phyloP scores from a whole-genome alignment of 257 asterid species.

The Pogostemon cablin region DNA sequence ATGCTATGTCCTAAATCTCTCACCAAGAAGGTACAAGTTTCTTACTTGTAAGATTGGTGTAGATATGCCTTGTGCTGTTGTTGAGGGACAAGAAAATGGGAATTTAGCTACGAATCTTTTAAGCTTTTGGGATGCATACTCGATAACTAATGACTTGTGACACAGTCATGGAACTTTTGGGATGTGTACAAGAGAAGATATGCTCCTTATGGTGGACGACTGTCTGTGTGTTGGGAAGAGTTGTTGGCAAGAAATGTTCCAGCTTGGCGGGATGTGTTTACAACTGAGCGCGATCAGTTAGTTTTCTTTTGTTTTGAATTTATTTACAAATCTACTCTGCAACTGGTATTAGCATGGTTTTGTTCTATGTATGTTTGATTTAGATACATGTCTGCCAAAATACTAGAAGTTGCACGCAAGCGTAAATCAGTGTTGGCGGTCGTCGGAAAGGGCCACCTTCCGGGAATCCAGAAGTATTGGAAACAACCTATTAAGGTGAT shows the following conservation, averaged over 20 bases:
- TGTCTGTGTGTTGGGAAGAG: slow-evolving; percentile 31
- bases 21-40: slow-evolving; percentile 56
- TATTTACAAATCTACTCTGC: not conserved
- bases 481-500: slow-evolving; percentile 77
- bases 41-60: slow-evolving; percentile 8
- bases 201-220: slow-evolving; percentile 42
- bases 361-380: not conserved
- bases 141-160: too few relatives aligned
- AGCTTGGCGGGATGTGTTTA: slow-evolving; percentile 63
- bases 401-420: slow-evolving; percentile 68
- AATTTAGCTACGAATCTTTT: too few relatives aligned
- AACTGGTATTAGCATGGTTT: not conserved
- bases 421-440: slow-evolving; percentile 89
- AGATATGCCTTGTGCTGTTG: not conserved
- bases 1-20: slow-evolving; percentile 74
- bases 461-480: slow-evolving; percentile 85
- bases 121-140: too few relatives aligned
- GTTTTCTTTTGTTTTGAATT: slow-evolving; percentile 26
- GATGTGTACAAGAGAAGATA: not conserved
- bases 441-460: slow-evolving; percentile 91
- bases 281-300: slow-evolving; percentile 91
- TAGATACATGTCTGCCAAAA: slow-evolving; percentile 82
- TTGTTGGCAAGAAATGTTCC: too few relatives aligned
- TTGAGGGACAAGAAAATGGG: too few relatives aligned
- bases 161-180: not conserved